Percentiles rank a stretch among this genome's conserved stretches.
These are phyloP conservation scores for Bothriochloa decipiens DNA, from an alignment of 176 grass and related monocot genomes.

Conservation along the genomic window DNA sequence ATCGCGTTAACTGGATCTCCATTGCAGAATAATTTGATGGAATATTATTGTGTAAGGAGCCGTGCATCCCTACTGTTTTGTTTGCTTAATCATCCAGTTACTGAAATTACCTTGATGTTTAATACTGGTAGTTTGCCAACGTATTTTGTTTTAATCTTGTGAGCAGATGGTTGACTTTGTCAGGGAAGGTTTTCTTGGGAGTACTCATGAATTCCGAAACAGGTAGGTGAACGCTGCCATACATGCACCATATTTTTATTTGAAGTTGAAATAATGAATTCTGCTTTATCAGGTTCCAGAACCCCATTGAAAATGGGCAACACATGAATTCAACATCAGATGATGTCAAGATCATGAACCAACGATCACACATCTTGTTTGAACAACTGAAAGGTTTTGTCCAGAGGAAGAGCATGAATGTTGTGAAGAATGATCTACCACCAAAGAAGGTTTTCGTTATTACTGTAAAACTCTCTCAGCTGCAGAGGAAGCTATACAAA, in stretches of 20 bases:
- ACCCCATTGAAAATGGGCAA: constrained; percentile 98
- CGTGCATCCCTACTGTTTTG: constrained; percentile 14
- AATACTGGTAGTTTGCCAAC: constrained; percentile 21
- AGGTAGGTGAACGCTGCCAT: constrained; percentile 53
- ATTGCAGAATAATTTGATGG: constrained; percentile 98
- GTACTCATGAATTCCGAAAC: constrained; percentile 94
- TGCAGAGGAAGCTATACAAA: constrained; percentile 88
- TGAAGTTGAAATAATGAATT: constrained; percentile 26
- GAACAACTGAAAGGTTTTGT: constrained; percentile 99
- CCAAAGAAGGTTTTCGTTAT: constrained; percentile 98
- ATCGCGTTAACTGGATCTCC: constrained; percentile 98
- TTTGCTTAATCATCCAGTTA: constrained; percentile 27
- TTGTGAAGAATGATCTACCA: constrained; percentile 96
- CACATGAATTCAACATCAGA: constrained; percentile 90
- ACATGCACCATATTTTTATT: constrained; percentile 5
- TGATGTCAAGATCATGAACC: constrained; percentile 99
- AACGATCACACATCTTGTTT: constrained; percentile 92
- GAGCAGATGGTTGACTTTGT: constrained; percentile 99
- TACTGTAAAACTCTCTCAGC: constrained; percentile 88
- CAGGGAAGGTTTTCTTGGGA: constrained; percentile 97
- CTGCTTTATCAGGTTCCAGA: constrained; percentile 79
- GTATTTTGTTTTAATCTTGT: constrained; percentile 48
- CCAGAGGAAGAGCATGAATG: constrained; percentile 95
- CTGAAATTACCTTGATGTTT: constrained; percentile 34
- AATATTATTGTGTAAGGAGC: constrained; percentile 95